Conservation (phyloP, 139 green algal species). For the Microglena sp. region DNA sequence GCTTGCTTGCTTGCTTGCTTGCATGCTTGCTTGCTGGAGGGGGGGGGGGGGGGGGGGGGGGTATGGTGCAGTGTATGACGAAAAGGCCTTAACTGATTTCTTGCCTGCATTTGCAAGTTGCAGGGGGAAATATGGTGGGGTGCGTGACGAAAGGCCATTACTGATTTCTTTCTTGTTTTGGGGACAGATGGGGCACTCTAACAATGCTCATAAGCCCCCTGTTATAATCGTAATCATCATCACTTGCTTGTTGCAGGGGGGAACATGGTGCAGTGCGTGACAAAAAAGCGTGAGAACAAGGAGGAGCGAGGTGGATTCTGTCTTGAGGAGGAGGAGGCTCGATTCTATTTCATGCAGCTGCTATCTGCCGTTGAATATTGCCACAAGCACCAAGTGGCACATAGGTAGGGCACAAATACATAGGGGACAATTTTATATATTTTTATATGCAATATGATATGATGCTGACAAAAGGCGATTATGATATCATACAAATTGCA, state of each 20-base stretch:
- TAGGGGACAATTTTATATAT: slow-evolving; percentile 76
- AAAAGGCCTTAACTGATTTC: too few species aligned
- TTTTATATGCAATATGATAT: slow-evolving; percentile 79
- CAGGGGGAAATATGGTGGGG: slow-evolving; percentile 12
- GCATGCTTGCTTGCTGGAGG: slow-evolving; percentile 21
- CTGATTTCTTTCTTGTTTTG: too few species aligned
- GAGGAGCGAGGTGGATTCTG: slow-evolving; percentile 24
- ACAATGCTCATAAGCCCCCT: too few species aligned
- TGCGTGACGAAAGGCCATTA: slow-evolving; percentile 46
- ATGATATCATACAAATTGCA: too few species aligned
- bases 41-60: too few species aligned
- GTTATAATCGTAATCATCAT: too few species aligned
- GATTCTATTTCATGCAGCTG: slow-evolving; percentile 74
- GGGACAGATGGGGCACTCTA: too few species aligned
- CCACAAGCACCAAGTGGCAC: slow-evolving; percentile 74
- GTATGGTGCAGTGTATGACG: slow-evolving; percentile 47
- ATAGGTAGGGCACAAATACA: too few species aligned
- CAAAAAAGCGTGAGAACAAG: slow-evolving; percentile 32
- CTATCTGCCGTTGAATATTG: slow-evolving; percentile 75
- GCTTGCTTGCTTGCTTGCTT: too few species aligned
- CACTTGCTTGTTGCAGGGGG: slow-evolving; percentile 20
- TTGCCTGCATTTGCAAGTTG: too few species aligned
- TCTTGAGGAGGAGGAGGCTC: slow-evolving; percentile 49
- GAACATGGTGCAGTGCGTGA: slow-evolving; percentile 51
- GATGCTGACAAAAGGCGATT: too few species aligned